phyloP scores from a whole-genome alignment of 2,329 filamentous ascomycete genomes.

The Zasmidium angulare region DNA sequence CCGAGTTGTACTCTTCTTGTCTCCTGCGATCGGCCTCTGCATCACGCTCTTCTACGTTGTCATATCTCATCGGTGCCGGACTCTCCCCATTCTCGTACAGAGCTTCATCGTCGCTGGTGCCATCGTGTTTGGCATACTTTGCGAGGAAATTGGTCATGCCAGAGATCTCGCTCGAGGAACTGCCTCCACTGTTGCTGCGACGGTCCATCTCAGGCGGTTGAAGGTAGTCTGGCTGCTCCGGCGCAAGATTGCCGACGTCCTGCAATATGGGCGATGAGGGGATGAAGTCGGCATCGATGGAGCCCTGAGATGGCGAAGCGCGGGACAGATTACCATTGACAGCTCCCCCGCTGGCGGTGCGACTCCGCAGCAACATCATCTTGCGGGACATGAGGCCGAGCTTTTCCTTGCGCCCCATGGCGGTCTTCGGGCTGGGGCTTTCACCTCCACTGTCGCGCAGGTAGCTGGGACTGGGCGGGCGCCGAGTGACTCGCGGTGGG shows the following conservation, averaged over 20 bases:
- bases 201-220: constrained; percentile 21
- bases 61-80: constrained; percentile 7
- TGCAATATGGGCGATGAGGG: constrained; percentile 33
- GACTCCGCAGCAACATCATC: constrained; percentile 34
- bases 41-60: constrained; percentile 23
- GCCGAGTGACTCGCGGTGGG: constrained; percentile 19
- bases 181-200: constrained; percentile 31
- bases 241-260: constrained; percentile 30
- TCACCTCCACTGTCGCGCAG: constrained; percentile 21
- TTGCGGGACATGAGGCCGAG: constrained; percentile 32
- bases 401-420: constrained; percentile 29
- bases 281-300: constrained; percentile 14
- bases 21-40: constrained; percentile 38
- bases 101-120: constrained; percentile 23
- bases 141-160: constrained; percentile 37
- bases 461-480: constrained; percentile 33
- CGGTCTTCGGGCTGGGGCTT: neutral
- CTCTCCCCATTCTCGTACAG: constrained; percentile 19
- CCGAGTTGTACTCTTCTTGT: constrained; percentile 65
- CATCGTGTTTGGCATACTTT: constrained; percentile 25
- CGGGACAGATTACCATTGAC: neutral
- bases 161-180: constrained; percentile 45
- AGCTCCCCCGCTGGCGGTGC: constrained; percentile 22
- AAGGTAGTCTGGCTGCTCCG: constrained; percentile 18
- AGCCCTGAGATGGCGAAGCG: constrained; percentile 12